Evolutionary conservation across 805 yeast genomes (phyloP).

Genomic region (Lipomyces yamanashiensis): DNA sequence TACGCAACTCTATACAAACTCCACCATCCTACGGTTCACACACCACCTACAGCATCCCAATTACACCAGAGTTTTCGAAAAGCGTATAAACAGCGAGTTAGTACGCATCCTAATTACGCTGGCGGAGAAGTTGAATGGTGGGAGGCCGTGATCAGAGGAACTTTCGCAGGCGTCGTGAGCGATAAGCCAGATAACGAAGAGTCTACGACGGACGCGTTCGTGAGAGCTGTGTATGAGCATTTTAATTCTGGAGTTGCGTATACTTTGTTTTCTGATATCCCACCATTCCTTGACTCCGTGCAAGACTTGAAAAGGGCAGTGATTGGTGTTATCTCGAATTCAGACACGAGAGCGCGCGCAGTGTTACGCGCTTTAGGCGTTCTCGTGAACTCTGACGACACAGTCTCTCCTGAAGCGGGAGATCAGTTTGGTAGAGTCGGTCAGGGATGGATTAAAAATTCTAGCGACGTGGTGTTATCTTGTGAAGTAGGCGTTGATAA

Average conservation of each 20-base stretch:
- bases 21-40: conserved; percentile 5
- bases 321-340: conserved; percentile 29
- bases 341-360: conserved; percentile 21
- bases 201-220: conserved; percentile 8
- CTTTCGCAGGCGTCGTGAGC: conserved; percentile 12
- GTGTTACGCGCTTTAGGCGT: conserved; percentile 25
- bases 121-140: conserved; percentile 33
- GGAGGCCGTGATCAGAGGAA: conserved; percentile 21
- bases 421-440: background rate
- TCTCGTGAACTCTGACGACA: background rate
- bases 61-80: background rate
- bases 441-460: conserved; percentile 7
- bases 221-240: conserved; percentile 14
- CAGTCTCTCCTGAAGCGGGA: background rate
- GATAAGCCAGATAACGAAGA: background rate
- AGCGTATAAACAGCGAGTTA: conserved; percentile 19
- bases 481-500: conserved; percentile 33
- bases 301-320: background rate
- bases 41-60: background rate
- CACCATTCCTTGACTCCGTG: conserved; percentile 18
- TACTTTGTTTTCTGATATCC: conserved; percentile 17
- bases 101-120: conserved; percentile 28
- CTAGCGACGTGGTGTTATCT: conserved; percentile 23
- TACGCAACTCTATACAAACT: conserved; percentile 11
- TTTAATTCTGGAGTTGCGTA: conserved; percentile 29